Evolutionary conservation across 176 grass and related monocot species (phyloP).

Genomic region (Paspalum vaginatum): DNA sequence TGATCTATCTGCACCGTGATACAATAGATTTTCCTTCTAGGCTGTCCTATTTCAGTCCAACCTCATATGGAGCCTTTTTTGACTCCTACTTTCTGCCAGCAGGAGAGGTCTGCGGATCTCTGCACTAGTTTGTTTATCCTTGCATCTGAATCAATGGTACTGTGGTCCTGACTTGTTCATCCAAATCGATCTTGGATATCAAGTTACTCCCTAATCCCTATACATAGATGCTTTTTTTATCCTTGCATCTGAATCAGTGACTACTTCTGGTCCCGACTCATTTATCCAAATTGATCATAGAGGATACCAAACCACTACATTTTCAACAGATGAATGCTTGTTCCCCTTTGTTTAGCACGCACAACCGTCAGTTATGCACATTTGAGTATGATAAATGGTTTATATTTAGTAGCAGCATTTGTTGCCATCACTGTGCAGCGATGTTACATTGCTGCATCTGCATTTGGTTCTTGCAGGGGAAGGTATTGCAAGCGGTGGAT

Average conservation of each 20-base stretch:
- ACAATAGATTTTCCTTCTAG: constrained; percentile 16
- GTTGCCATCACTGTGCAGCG: neutral
- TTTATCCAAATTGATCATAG: constrained; percentile 28
- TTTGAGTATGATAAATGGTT: constrained; percentile 8
- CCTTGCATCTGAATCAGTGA: constrained; percentile 19
- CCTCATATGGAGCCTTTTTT: constrained; percentile 43
- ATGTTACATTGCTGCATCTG: neutral
- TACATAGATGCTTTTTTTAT: constrained; percentile 32
- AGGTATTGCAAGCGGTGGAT: neutral
- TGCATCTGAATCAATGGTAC: constrained; percentile 17
- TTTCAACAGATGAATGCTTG: neutral
- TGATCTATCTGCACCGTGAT: constrained; percentile 24
- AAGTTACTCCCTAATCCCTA: too few relatives aligned
- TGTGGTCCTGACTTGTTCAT: neutral
- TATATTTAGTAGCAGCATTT: neutral
- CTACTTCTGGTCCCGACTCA: neutral
- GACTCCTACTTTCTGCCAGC: constrained; percentile 23
- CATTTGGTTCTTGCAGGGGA: constrained; percentile 28
- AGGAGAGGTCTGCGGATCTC: constrained; percentile 33
- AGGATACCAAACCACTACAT: constrained; percentile 6
- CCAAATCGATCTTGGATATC: neutral
- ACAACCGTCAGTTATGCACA: constrained; percentile 2
- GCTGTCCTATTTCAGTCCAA: constrained; percentile 18
- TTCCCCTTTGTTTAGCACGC: neutral
- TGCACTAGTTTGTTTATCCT: constrained; percentile 36